Base-by-base conservation (phyloP, 768 basidiomycete species). In the Sporobolomyces roseus region DNA sequence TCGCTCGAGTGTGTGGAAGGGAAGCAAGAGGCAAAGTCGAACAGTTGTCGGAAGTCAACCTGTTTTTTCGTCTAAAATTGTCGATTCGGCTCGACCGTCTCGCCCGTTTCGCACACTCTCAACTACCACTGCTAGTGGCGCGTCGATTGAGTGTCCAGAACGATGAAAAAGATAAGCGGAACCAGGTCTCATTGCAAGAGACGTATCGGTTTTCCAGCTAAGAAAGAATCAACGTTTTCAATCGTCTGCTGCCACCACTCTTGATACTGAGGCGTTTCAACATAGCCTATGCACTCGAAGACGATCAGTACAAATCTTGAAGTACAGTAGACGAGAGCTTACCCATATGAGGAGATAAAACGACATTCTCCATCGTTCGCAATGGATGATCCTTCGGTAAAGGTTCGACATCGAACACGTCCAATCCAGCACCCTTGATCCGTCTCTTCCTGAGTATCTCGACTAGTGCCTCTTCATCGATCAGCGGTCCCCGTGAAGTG, bases 401-500 rank as follows among this genome's bases (percentile, higher is more conserved):
- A n/a, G 87, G 87, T 73, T 88, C 86, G 41, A 82, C 74, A 52
- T 86, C 86, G 74, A 83, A 88, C 1, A 88, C 87, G 76, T 88
- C 87, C 61, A 88, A 75, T 0, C 84, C 87, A 0, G 83, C 86
- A 0, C 85, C 87, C 4, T 82, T 81, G 41, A 88, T 85, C 50
- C 68, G 78, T 46, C 80, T 80, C 38, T 81, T 74, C 63, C 80
- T 76, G 66, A 87, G 74, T 3, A 79, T 80, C 6, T 83, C 77
- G 13, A 87, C 66, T 38, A 89, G 74, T 0, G 83, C 87, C 0
- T 58, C 70, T 71, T 87, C 87, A 61, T 88, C 84, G 7, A 89
- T 82, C 25, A 89, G 75, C 3, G 85, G 85, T 0, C 88, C 87
- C 61, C 87, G 78, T 3, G 84, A 84, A 1, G 87, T 87, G 74